Evolutionary conservation across 2,329 filamentous ascomycete species (phyloP).

Genomic region (Colletotrichum sp.): DNA sequence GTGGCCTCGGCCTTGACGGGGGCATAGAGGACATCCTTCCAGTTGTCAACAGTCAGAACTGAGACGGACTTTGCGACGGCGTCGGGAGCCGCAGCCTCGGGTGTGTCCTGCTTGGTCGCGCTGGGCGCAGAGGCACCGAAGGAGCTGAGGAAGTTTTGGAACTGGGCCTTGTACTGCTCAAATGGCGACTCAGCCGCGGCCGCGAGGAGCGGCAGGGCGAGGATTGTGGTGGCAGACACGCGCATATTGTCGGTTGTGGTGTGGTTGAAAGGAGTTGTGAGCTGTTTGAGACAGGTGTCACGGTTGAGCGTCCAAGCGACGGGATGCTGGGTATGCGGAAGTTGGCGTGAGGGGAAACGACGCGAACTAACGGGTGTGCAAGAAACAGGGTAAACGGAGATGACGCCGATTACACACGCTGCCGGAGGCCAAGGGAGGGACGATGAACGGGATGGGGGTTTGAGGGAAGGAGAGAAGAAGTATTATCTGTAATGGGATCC

Average conservation of each 20-base stretch:
- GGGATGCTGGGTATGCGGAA: neutral
- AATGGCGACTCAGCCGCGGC: slow-evolving; percentile 56
- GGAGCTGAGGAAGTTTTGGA: slow-evolving; percentile 68
- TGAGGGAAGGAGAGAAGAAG: neutral
- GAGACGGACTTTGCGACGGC: slow-evolving; percentile 47
- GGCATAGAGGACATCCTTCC: slow-evolving; percentile 70
- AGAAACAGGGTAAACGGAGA: neutral
- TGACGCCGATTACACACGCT: neutral
- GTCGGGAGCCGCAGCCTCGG: slow-evolving; percentile 46
- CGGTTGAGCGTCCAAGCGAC: slow-evolving; percentile 1
- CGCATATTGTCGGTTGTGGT: slow-evolving; percentile 50
- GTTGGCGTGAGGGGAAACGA: slow-evolving; percentile 10
- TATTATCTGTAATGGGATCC: neutral
- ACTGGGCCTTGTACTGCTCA: slow-evolving; percentile 66
- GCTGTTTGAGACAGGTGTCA: slow-evolving; percentile 15
- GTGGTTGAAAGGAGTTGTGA: slow-evolving; percentile 8
- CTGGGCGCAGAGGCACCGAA: slow-evolving; percentile 57
- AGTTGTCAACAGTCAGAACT: slow-evolving; percentile 69
- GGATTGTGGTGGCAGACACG: slow-evolving; percentile 56
- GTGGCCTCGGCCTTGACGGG: slow-evolving; percentile 63
- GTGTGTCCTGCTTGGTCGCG: slow-evolving; percentile 45
- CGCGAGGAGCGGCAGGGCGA: slow-evolving; percentile 62
- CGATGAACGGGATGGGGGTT: neutral
- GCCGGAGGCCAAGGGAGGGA: slow-evolving; percentile 11
- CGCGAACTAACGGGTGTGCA: neutral